phyloP scores from a whole-genome alignment of 1,284 basidiomycete genomes.

The Moesziomyces antarcticus region DNA sequence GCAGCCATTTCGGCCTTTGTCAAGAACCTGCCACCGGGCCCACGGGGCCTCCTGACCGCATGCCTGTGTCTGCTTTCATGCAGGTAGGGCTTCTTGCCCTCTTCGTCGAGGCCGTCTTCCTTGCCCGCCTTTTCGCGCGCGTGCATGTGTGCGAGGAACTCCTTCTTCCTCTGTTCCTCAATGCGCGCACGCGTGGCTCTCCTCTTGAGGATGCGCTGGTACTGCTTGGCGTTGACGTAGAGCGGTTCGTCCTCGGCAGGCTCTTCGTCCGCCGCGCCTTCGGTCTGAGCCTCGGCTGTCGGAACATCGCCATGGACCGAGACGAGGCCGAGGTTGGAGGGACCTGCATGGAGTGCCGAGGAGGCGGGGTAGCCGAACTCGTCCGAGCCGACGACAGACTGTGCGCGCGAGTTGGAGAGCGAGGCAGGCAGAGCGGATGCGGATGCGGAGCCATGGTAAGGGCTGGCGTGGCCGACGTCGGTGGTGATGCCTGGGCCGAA shows the following conservation, averaged over 20 bases:
- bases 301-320: slow-evolving; percentile 14
- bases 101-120: slow-evolving; percentile 50
- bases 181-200: slow-evolving; percentile 58
- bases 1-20: slow-evolving; percentile 41
- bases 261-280: slow-evolving; percentile 14
- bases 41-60: slow-evolving; percentile 93
- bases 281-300: slow-evolving; percentile 13
- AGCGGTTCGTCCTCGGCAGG: slow-evolving; percentile 62
- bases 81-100: slow-evolving; percentile 82
- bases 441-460: slow-evolving; percentile 31
- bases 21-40: slow-evolving; percentile 94
- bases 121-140: slow-evolving; percentile 46
- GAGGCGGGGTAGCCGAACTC: slow-evolving; percentile 35
- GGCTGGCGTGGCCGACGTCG: slow-evolving; percentile 21
- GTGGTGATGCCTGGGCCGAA: slow-evolving; percentile 32
- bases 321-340: slow-evolving; percentile 40
- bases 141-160: slow-evolving; percentile 49
- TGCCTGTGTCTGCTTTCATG: slow-evolving; percentile 98
- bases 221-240: slow-evolving; percentile 67
- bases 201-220: slow-evolving; percentile 65
- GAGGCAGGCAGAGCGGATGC: slow-evolving; percentile 18
- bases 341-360: slow-evolving; percentile 15
- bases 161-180: slow-evolving; percentile 60
- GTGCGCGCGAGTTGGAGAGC: slow-evolving; percentile 30
- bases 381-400: slow-evolving; percentile 32